Evolutionary conservation across 352 stramenopile genomes (phyloP), one percentile per base, ranked within the genome.

Genomic region (Phytopythium vexans): DNA sequence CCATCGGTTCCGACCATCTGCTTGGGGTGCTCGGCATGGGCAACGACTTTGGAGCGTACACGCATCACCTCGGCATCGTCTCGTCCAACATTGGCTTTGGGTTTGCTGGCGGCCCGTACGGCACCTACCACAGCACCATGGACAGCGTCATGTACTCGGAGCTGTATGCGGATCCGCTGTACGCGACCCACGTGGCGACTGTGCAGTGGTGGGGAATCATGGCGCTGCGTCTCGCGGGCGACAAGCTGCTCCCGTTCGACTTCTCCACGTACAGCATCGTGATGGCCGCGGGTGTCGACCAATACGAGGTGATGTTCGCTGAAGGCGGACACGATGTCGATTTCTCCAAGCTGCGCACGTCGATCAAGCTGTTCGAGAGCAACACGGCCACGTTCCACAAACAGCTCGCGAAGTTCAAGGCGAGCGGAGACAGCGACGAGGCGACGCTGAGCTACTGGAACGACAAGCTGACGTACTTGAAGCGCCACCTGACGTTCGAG

Each of bases 111-210:
- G 50, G 53, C 2, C 50, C 46, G 9, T 92, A 94, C 63, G 83
- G 82, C 9, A 68, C 80, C 33, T 94, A 95, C 56, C 86, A 96
- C 61, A 88, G 67, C 50, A 80, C 86, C 16, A 95, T 92, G 69
- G 86, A 95, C 66, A 89, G 68, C 36, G 83, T 92, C 53, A 69
- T 61, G 51, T 96, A 82, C 60, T 70, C 85, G 33, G 76, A 89
- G 38, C 62, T 55, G 12, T 73, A 72, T 33, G 76, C 62, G 9
- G 74, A 89, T 47, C 78, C 81, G 21, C 51, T n/a, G n/a, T 91
- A 78, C 52, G 39, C 49, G 14, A 73, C 73, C 9, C 72, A 89
- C 43, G 60, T 64, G 9, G 64, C 72, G 14, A 66, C 70, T 9
- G 55, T 66, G 6, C 58, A 66, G 6, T 77, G 86, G 53, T 86